Conservation (phyloP, 306 rosid genomes). For the Cucurbita maxima region DNA sequence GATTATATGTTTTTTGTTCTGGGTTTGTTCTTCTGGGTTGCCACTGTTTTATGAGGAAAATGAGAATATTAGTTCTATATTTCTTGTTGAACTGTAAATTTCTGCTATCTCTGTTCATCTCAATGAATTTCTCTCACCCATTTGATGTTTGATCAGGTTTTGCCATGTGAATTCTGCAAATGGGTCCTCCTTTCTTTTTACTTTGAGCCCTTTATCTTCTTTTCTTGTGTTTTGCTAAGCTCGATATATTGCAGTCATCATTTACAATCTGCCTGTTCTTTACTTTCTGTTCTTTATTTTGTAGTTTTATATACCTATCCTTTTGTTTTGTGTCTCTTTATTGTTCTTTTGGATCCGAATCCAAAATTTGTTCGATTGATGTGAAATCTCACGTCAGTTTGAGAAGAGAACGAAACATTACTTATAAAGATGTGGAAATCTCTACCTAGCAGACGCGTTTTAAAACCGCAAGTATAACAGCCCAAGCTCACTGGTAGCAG, state of each 20-base stretch:
- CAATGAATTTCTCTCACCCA: neutral
- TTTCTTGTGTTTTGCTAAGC: conserved; percentile 1
- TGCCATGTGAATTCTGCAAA: neutral
- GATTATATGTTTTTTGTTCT: too few species aligned
- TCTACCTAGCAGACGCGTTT: too few species aligned
- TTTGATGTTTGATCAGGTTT: conserved; percentile 3
- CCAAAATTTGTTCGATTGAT: neutral
- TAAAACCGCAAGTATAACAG: too few species aligned
- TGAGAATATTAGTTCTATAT: neutral
- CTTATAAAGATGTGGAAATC: too few species aligned
- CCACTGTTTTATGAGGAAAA: neutral
- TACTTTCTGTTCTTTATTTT: conserved; percentile 5
- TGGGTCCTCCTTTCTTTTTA: neutral
- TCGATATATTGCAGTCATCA: conserved; percentile 6
- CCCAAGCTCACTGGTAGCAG: too few species aligned
- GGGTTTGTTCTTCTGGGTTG: neutral
- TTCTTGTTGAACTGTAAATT: neutral
- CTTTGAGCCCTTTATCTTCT: conserved; percentile 7
- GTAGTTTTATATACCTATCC: neutral
- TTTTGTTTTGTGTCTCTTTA: neutral
- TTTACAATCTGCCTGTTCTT: neutral
- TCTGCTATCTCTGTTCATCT: neutral
- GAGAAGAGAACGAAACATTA: too few species aligned
- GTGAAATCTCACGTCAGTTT: too few species aligned
- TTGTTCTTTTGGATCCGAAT: neutral